Evolutionary conservation across 139 green algal species (phyloP).

Genomic region (Limnomonas spitsbergensis): DNA sequence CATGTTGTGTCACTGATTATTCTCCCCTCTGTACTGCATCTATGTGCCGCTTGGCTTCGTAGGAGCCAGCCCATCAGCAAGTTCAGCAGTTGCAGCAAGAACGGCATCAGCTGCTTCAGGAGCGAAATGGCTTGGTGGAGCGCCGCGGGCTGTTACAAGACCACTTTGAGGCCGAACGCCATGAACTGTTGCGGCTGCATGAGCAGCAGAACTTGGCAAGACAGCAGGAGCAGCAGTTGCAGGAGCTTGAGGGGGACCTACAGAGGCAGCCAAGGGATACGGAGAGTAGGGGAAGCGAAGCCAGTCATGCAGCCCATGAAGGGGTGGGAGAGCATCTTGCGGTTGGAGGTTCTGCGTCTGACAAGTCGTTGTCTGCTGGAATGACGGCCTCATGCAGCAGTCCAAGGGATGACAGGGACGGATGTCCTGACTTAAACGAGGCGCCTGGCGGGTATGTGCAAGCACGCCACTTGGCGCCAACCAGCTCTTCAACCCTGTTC

Average conservation of each 20-base stretch:
- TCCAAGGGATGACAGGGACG: no score
- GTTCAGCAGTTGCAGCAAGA: slow-evolving; percentile 8
- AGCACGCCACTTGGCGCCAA: no score
- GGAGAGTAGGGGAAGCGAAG: no score
- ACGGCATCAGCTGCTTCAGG: neutral
- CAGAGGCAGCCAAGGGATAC: no score
- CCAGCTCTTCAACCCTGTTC: no score
- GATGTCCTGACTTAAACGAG: no score
- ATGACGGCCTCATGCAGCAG: no score
- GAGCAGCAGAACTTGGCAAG: neutral
- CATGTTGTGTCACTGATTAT: neutral
- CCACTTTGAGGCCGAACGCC: neutral
- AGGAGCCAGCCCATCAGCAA: neutral
- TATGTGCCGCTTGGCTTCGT: neutral
- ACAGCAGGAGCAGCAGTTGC: neutral
- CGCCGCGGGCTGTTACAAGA: neutral
- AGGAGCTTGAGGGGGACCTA: neutral
- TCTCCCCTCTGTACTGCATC: neutral
- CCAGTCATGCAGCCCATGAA: no score
- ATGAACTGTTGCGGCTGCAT: neutral
- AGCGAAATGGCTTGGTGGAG: slow-evolving; percentile 3
- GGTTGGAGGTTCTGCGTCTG: no score
- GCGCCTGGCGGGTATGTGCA: no score
- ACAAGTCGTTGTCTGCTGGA: no score
- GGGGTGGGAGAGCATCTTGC: no score